A percentile compares a stretch with the other conserved stretches of the same genome.
phyloP scores from a whole-genome alignment of 257 asterid species.

The Eucommia ulmoides region DNA sequence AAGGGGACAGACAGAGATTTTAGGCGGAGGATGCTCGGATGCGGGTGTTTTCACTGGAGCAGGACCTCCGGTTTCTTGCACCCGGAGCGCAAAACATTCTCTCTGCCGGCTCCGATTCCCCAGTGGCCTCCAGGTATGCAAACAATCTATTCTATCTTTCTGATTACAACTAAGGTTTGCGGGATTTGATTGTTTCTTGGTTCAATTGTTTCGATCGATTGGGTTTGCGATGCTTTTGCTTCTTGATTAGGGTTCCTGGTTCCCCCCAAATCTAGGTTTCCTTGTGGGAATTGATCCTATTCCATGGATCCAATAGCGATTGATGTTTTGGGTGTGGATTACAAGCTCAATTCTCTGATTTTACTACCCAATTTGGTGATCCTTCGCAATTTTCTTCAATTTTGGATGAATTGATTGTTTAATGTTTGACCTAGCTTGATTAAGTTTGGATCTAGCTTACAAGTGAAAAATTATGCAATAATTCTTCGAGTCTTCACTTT shows the following conservation, averaged over 20 bases:
- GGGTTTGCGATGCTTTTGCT: too few relatives aligned
- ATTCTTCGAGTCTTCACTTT: too few relatives aligned
- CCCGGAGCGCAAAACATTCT: constrained; percentile 33
- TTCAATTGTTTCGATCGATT: background rate
- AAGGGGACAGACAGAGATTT: constrained; percentile 5
- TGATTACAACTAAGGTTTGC: background rate
- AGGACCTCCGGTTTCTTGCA: constrained; percentile 23
- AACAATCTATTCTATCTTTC: background rate
- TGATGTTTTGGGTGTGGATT: too few relatives aligned
- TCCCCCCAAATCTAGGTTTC: background rate
- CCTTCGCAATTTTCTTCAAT: too few relatives aligned
- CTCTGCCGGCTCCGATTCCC: constrained; percentile 72
- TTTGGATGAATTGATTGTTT: too few relatives aligned
- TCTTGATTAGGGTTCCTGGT: background rate
- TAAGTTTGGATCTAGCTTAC: too few relatives aligned
- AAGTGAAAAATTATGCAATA: too few relatives aligned
- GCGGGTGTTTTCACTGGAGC: constrained; percentile 51
- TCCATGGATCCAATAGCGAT: background rate
- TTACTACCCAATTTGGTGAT: too few relatives aligned
- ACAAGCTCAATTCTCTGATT: too few relatives aligned
- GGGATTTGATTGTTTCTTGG: background rate
- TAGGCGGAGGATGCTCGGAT: constrained; percentile 32
- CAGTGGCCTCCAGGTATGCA: constrained; percentile 65
- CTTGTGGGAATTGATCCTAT: background rate
- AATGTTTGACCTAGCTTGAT: too few relatives aligned